Evolutionary conservation across 257 asterid species (phyloP).

Genomic region (Eustoma russellianum): DNA sequence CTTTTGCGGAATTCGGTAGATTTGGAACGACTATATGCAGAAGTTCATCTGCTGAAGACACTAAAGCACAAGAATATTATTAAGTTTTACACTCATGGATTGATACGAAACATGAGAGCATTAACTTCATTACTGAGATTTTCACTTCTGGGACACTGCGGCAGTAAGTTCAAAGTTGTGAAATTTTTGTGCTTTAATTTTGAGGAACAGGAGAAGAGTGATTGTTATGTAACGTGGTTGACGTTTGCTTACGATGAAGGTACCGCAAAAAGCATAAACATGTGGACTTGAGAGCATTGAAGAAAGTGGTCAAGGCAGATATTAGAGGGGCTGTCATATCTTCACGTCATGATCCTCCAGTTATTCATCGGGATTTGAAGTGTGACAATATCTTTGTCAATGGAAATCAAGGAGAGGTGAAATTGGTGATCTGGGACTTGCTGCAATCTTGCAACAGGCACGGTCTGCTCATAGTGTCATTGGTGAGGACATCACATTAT

Average conservation of each 20-base stretch:
- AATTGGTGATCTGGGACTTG: constrained; percentile 91
- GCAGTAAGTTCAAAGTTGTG: constrained; percentile 46
- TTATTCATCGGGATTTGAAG: constrained; percentile 86
- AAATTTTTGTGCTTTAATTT: background rate
- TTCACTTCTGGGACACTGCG: constrained; percentile 88
- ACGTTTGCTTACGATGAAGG: constrained; percentile 32
- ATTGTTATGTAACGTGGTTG: background rate
- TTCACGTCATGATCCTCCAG: constrained; percentile 94
- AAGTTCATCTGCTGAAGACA: constrained; percentile 88
- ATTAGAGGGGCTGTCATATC: constrained; percentile 83
- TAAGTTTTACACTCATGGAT: constrained; percentile 89
- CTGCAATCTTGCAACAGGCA: constrained; percentile 81
- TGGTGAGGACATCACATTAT: constrained; percentile 28
- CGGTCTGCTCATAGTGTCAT: constrained; percentile 95
- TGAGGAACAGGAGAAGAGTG: background rate
- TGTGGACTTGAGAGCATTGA: constrained; percentile 82
- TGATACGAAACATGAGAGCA: constrained; percentile 62
- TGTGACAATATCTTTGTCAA: constrained; percentile 86
- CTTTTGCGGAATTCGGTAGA: constrained; percentile 66
- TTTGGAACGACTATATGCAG: constrained; percentile 78
- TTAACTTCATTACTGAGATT: constrained; percentile 89
- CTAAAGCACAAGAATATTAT: constrained; percentile 91
- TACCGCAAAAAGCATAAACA: constrained; percentile 87
- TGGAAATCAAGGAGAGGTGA: constrained; percentile 96
- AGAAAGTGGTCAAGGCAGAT: constrained; percentile 96